A percentile compares a stretch with the other conserved stretches of the same genome.
Evolutionary conservation across 2,329 filamentous ascomycete species (phyloP).

Genomic region (Epicoccum nigrum): DNA sequence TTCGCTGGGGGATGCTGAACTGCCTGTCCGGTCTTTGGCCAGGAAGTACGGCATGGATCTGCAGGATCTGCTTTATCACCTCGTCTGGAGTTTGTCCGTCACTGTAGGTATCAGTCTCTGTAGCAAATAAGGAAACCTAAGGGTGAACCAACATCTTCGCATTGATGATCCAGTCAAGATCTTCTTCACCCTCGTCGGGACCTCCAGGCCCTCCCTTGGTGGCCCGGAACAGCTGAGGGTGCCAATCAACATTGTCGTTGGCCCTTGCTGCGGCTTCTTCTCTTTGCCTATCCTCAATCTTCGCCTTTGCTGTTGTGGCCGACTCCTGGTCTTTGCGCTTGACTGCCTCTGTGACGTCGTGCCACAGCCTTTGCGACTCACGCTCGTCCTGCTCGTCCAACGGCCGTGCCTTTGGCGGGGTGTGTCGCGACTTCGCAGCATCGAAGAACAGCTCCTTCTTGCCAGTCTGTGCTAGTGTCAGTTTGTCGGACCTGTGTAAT

Average conservation of each 20-base stretch:
- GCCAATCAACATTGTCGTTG: constrained; percentile 84
- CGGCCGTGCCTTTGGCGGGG: constrained; percentile 74
- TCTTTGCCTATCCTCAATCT: constrained; percentile 89
- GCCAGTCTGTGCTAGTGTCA: constrained; percentile 68
- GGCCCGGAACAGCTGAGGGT: constrained; percentile 80
- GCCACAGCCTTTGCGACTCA: constrained; percentile 90
- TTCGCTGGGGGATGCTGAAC: constrained; percentile 64
- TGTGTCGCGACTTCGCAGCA: constrained; percentile 77
- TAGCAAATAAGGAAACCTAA: no score
- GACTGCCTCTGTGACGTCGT: constrained; percentile 79
- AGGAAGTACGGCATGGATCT: constrained; percentile 82
- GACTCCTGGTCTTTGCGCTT: constrained; percentile 83
- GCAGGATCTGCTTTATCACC: constrained; percentile 80
- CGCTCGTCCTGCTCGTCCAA: constrained; percentile 85
- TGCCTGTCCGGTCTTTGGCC: constrained; percentile 68
- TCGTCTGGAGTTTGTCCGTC: constrained; percentile 70
- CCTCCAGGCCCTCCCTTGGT: constrained; percentile 74
- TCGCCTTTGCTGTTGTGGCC: constrained; percentile 95
- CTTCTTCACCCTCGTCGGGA: constrained; percentile 80
- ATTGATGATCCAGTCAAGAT: constrained; percentile 93
- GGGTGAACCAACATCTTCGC: constrained; percentile 71
- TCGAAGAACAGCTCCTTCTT: constrained; percentile 91
- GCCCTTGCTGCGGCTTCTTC: constrained; percentile 82
- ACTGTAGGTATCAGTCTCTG: constrained; percentile 17
- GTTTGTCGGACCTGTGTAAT: not conserved